Conservation (phyloP, 1,139 yeast species). For the Pichia kudriavzevii region DNA sequence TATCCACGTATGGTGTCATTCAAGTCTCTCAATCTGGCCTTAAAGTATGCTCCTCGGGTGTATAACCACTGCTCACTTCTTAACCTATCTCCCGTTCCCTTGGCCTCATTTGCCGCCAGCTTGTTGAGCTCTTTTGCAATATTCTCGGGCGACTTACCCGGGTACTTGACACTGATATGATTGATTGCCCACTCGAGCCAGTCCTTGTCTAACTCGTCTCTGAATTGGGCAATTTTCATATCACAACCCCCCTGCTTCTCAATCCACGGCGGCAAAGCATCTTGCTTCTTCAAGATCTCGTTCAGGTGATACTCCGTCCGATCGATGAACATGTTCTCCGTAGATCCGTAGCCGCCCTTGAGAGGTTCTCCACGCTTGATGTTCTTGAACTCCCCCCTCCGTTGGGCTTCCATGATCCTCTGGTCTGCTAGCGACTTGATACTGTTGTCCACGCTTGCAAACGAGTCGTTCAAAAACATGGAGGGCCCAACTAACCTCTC, state of each 20-base stretch:
- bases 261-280: conserved; percentile 83
- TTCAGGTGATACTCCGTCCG: conserved; percentile 62
- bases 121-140: no score
- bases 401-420: conserved; percentile 64
- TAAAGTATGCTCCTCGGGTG: conserved; percentile 33
- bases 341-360: conserved; percentile 32
- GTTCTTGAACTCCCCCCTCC: conserved; percentile 60
- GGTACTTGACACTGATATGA: conserved; percentile 24
- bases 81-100: conserved; percentile 13
- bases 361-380: conserved; percentile 59
- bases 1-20: conserved; percentile 63
- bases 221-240: conserved; percentile 37
- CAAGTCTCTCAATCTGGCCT: conserved; percentile 38
- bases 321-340: conserved; percentile 38
- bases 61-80: conserved; percentile 34
- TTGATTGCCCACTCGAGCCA: conserved; percentile 38
- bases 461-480: conserved; percentile 37
- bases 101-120: conserved; percentile 3
- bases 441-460: conserved; percentile 42
- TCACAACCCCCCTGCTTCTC: conserved; percentile 64
- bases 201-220: conserved; percentile 36
- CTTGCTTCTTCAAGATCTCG: conserved; percentile 67
- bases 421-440: conserved; percentile 67
- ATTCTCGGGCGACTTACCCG: no score
- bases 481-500: conserved; percentile 60